A percentile compares a stretch with the other conserved stretches of the same genome.
These are phyloP conservation scores for Endoconidiophora laricicola DNA, from an alignment of 2,329 filamentous ascomycete species.

Conservation along the genomic window DNA sequence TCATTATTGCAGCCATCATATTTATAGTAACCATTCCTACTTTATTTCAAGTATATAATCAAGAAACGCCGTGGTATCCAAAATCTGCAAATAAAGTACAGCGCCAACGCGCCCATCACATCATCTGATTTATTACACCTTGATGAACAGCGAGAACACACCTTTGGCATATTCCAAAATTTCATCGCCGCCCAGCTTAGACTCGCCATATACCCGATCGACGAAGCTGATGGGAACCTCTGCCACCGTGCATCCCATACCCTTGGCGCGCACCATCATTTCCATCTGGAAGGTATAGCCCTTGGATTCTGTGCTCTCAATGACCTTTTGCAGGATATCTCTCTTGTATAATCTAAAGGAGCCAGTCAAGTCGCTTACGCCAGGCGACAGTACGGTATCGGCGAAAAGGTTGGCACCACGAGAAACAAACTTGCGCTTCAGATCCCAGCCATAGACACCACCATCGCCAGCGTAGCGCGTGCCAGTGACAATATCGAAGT, in stretches of 20 bases:
- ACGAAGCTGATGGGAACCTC: constrained; percentile 97
- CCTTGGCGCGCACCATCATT: constrained; percentile 95
- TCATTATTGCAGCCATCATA: background rate
- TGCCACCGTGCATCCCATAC: constrained; percentile 81
- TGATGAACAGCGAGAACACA: constrained; percentile 60
- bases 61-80: constrained; percentile 1
- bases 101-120: background rate
- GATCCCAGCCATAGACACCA: constrained; percentile 91
- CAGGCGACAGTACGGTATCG: constrained; percentile 80
- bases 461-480: constrained; percentile 82
- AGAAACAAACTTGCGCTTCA: constrained; percentile 73
- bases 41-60: background rate
- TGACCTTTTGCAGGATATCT: constrained; percentile 73
- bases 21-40: background rate
- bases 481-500: constrained; percentile 94
- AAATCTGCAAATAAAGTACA: background rate
- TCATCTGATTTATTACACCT: constrained; percentile 35
- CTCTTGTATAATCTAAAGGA: constrained; percentile 93
- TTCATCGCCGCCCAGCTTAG: constrained; percentile 85
- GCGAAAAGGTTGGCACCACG: constrained; percentile 89
- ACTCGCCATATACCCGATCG: constrained; percentile 86
- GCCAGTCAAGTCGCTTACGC: constrained; percentile 89
- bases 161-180: constrained; percentile 94
- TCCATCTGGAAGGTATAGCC: constrained; percentile 99
- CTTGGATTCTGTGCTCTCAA: constrained; percentile 80